phyloP scores from a whole-genome alignment of 1,284 basidiomycete species.

The Sporisorium graminicola region DNA sequence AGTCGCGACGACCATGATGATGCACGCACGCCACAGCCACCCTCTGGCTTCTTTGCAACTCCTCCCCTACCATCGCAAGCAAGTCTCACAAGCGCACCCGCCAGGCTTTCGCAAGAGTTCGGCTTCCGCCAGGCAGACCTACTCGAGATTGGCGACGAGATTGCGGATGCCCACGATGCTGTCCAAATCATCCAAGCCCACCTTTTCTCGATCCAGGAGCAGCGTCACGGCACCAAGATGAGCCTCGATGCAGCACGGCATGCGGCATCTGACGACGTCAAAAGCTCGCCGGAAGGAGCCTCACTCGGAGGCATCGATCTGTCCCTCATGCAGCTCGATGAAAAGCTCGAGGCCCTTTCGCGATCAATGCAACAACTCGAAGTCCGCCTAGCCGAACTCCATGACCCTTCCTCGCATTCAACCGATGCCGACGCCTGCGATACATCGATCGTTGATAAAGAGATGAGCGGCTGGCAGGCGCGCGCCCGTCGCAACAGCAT shows the following conservation, averaged over 20 bases:
- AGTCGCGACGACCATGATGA: conserved; percentile 17
- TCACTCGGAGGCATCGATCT: conserved; percentile 77
- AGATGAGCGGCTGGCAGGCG: conserved; percentile 25
- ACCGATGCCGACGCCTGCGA: conserved; percentile 16
- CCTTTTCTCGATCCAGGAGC: conserved; percentile 55
- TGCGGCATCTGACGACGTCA: not conserved
- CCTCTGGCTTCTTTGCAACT: conserved; percentile 11
- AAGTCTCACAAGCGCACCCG: not conserved
- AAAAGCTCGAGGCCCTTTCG: conserved; percentile 79
- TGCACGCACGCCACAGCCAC: conserved; percentile 17
- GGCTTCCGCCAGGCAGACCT: conserved; percentile 22
- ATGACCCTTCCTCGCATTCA: not conserved
- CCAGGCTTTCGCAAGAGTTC: conserved; percentile 1
- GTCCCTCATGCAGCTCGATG: conserved; percentile 82
- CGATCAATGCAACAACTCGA: conserved; percentile 52
- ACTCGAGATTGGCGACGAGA: conserved; percentile 38
- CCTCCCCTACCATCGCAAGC: not conserved
- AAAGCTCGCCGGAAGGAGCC: conserved; percentile 6
- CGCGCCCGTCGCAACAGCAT: conserved; percentile 26
- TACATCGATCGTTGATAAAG: conserved; percentile 47
- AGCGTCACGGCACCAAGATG: conserved; percentile 39
- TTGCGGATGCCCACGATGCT: conserved; percentile 39
- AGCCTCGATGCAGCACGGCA: not conserved
- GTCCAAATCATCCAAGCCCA: conserved; percentile 45
- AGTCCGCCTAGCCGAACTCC: conserved; percentile 30